Conservation (phyloP, 495 filamentous ascomycete species). For the Cryomyces antarcticus region DNA sequence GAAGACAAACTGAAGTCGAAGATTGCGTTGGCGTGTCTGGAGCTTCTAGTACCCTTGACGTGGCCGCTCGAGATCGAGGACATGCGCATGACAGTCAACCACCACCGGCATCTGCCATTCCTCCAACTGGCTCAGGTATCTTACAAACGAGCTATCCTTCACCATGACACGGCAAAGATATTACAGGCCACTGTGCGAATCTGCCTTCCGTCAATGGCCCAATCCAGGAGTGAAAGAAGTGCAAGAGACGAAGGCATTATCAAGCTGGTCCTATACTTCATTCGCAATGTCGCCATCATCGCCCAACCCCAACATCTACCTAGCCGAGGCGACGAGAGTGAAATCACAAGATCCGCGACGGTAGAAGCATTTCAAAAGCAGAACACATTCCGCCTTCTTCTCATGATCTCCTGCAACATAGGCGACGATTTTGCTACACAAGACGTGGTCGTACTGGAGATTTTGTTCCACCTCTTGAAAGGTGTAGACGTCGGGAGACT, state of each 20-base stretch:
- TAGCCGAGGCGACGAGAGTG: slow-evolving; percentile 58
- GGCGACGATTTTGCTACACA: slow-evolving; percentile 80
- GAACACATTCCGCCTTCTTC: slow-evolving; percentile 65
- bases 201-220: slow-evolving; percentile 71
- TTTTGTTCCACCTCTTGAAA: slow-evolving; percentile 79
- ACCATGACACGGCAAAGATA: slow-evolving; percentile 53
- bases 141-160: slow-evolving; percentile 79
- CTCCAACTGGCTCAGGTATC: slow-evolving; percentile 67
- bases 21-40: slow-evolving; percentile 69
- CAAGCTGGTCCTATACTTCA: slow-evolving; percentile 69
- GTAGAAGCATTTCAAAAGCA: slow-evolving; percentile 79
- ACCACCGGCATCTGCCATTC: slow-evolving; percentile 75
- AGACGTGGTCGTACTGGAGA: slow-evolving; percentile 71
- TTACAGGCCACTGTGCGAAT: slow-evolving; percentile 60
- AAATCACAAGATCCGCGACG: slow-evolving; percentile 69
- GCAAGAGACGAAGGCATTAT: slow-evolving; percentile 81
- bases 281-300: slow-evolving; percentile 78
- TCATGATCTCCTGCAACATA: slow-evolving; percentile 77
- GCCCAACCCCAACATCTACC: slow-evolving; percentile 38
- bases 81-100: slow-evolving; percentile 71
- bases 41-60: slow-evolving; percentile 82
- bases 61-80: slow-evolving; percentile 76
- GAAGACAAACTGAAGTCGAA: slow-evolving; percentile 56
- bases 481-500: slow-evolving; percentile 70
- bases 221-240: slow-evolving; percentile 52